Evolutionary conservation across 352 stramenopile species (phyloP), one percentile per base, ranked within the genome.

Genomic region (Phytophthora fragariae): DNA sequence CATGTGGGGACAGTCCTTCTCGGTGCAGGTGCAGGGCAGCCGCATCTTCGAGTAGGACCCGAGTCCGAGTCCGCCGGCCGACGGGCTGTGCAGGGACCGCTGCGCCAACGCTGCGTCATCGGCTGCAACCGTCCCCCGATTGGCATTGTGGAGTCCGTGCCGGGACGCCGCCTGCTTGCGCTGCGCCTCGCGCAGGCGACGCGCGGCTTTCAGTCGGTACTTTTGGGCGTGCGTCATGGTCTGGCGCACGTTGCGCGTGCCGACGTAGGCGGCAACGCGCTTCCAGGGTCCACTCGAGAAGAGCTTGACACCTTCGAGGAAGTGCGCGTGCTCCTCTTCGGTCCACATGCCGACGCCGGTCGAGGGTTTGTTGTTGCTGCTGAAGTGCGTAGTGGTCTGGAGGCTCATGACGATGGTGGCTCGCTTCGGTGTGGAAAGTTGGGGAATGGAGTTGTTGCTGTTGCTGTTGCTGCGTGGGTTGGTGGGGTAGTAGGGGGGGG

Each of bases 151-250:
- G 49, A 86, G 70, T 15, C 81, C 66, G 50, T 79, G 71, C 3
- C 75, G 74, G 21, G 79, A 79, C 7, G 82, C 76, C 5, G 81
- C 76, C 56, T 88, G 79, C 53, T 86, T 88, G 15, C 79, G 83
- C 37, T 84, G 77, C 8, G 83, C 69, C 19, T 84, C 85, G 9
- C 86, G 86, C 57, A 92, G 75, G 7, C 84, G 84, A 0, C 87
- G 80, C 19, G 82, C 83, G 1, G 83, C 79, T 54, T 93, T 93
- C 10, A 91, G 79, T 0, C 84, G 80, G 69, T 93, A 93, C 74
- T 93, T 92, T 69, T 93, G 86, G 11, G 84, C 86, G 62, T 94
- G 86, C 3, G 85, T 93, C 86, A 94, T 94, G 55, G 86, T 94
- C 64, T 94, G 87, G 12, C 87, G 87, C 72, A 92, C 85, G 9